Base-by-base conservation (phyloP, 176 grass and related monocot species). In the Melocanna baccifera region DNA sequence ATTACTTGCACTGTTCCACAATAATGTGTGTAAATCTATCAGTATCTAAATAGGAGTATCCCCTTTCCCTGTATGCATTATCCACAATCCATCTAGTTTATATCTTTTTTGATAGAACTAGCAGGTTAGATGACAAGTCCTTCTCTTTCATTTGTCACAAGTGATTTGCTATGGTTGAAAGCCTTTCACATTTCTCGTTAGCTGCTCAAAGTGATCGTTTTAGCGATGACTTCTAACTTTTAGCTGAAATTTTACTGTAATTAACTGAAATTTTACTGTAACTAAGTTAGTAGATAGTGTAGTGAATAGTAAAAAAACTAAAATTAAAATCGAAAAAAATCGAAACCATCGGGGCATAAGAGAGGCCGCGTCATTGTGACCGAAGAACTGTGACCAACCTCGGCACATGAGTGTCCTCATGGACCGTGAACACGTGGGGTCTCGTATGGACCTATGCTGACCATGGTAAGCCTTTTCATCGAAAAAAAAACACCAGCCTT, bases 321-420 rank as follows among this genome's bases (percentile, higher is more conserved):
- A n/a, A n/a, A n/a, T n/a, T n/a, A n/a, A n/a, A n/a, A n/a, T n/a
- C n/a, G n/a, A n/a, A n/a, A n/a, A n/a, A n/a, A n/a, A n/a, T n/a
- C n/a, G n/a, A n/a, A n/a, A n/a, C n/a, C n/a, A n/a, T n/a, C n/a
- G n/a, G n/a, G n/a, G n/a, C n/a, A n/a, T n/a, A n/a, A 57, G 52
- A n/a, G 58, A 56, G 76, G 53, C 32, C 42, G 12, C 42, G 12
- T 12, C 16, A 9, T 25, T 80, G 56, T 40, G 47, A 57, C 18
- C 26, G 75, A 72, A 47, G 58, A 42, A 28, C 41, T 61, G 86
- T 52, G 82, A 22, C 36, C 48, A 77, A 77, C 63, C 48, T 57
- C 11, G 50, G 39, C 83, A 85, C 65, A 77, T 69, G 64, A 78
- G 26, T 59, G 63, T 10, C 25, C 36, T 29, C 37, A 22, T 81